A percentile compares a stretch with the other conserved stretches of the same genome.
Conservation (phyloP, 345 rosid genomes). For the Pistacia vera region DNA sequence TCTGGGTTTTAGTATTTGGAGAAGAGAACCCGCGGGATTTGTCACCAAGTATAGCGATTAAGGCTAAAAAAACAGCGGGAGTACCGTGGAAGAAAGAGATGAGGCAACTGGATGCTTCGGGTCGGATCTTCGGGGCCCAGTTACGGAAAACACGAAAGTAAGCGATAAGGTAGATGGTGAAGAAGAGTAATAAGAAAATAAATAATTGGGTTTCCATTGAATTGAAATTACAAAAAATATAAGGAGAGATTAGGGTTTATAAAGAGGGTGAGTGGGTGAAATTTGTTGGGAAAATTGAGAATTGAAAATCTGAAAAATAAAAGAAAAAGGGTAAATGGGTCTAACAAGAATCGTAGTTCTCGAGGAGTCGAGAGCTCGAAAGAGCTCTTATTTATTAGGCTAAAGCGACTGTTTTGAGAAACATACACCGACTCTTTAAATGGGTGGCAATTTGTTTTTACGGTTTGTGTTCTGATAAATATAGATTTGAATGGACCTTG, state of each 20-base stretch:
- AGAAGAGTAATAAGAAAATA: slow-evolving; percentile 56
- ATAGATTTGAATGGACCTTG: no score
- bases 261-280: slow-evolving; percentile 22
- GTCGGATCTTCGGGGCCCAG: slow-evolving; percentile 65
- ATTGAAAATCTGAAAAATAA: slow-evolving; percentile 12
- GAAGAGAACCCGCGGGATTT: slow-evolving; percentile 50
- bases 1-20: slow-evolving; percentile 53
- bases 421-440: no score
- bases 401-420: no score
- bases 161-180: slow-evolving; percentile 52
- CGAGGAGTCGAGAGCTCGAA: slow-evolving; percentile 11
- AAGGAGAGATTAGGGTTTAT: slow-evolving; percentile 16
- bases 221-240: slow-evolving; percentile 1
- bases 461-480: no score
- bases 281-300: slow-evolving; percentile 22
- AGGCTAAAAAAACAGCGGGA: slow-evolving; percentile 74
- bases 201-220: slow-evolving; percentile 45
- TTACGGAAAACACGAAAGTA: slow-evolving; percentile 63
- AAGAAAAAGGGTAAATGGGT: neutral
- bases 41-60: slow-evolving; percentile 51
- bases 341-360: neutral
- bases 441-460: no score
- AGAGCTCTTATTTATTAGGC: neutral
- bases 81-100: slow-evolving; percentile 87
- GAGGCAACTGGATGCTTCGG: slow-evolving; percentile 78